These are phyloP conservation scores for Pistacia vera DNA, from an alignment of 345 rosid genomes.

Conservation along the genomic window DNA sequence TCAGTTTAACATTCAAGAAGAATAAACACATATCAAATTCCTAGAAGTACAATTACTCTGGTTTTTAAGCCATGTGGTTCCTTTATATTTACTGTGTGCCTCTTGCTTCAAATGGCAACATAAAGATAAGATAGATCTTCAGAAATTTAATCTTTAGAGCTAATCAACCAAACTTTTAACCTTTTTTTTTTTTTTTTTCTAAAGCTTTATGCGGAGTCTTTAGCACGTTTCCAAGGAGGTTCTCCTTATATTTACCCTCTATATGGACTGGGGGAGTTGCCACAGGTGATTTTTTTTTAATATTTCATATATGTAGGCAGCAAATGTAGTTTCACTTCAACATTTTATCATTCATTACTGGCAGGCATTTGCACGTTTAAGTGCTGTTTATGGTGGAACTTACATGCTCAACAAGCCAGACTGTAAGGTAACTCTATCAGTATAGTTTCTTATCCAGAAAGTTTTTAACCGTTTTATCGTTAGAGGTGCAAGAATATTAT, in stretches of 20 bases:
- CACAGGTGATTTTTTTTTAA: conserved; percentile 57
- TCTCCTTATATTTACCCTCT: conserved; percentile 92
- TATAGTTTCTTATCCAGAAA: neutral
- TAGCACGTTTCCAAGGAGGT: conserved; percentile 93
- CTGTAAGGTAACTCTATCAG: conserved; percentile 63
- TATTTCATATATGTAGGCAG: neutral
- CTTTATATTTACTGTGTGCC: neutral
- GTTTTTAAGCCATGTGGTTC: neutral
- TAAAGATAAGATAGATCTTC: neutral
- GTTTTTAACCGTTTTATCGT: neutral
- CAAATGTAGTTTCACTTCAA: conserved; percentile 14
- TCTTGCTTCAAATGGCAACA: neutral
- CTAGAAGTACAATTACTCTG: neutral
- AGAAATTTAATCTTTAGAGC: neutral
- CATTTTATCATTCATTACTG: conserved; percentile 17
- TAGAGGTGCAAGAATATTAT: neutral
- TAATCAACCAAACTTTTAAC: neutral
- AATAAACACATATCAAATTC: neutral
- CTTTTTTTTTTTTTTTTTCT: conserved; percentile 8
- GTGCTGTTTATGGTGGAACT: conserved; percentile 95
- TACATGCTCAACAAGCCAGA: conserved; percentile 98
- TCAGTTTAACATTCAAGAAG: neutral
- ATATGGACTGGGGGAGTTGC: conserved; percentile 90
- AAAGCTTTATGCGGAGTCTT: conserved; percentile 88
- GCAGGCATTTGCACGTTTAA: conserved; percentile 91